Conservation (phyloP, 2,329 filamentous ascomycete genomes). For the Clarireedia homoeocarpa region DNA sequence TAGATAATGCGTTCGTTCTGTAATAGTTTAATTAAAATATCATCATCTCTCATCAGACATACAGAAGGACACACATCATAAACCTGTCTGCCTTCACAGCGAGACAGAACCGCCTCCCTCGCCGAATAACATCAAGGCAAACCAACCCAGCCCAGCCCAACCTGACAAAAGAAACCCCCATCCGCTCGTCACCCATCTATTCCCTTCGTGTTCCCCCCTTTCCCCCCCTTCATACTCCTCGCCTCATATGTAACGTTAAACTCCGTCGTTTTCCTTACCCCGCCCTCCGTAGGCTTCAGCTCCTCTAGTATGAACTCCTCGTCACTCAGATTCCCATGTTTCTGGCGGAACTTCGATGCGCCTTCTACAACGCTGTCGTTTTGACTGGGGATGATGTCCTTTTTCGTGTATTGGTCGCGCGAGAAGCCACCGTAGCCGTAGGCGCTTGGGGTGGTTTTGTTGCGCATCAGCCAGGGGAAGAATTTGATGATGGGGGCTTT, state of each 20-base stretch:
- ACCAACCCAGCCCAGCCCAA: no score
- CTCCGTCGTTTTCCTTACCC: not conserved
- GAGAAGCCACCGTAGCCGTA: not conserved
- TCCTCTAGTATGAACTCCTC: not conserved
- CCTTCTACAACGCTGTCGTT: not conserved
- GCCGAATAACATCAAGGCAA: no score
- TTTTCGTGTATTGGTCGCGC: not conserved
- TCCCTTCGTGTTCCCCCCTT: not conserved
- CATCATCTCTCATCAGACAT: no score
- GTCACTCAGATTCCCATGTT: not conserved
- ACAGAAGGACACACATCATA: no score
- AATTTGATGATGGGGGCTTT: not conserved
- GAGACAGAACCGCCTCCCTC: no score
- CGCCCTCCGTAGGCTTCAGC: not conserved
- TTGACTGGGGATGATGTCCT: not conserved
- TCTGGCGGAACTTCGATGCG: not conserved
- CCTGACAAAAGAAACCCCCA: not conserved
- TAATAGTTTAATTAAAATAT: no score
- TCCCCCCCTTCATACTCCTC: not conserved
- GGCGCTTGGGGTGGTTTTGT: not conserved
- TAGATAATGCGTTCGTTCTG: no score
- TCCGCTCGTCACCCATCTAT: not conserved
- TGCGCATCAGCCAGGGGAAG: constrained; percentile 1
- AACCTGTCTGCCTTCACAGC: no score
- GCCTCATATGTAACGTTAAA: not conserved